Base-by-base conservation (phyloP, 495 filamentous ascomycete species). In the Physcia stellaris region DNA sequence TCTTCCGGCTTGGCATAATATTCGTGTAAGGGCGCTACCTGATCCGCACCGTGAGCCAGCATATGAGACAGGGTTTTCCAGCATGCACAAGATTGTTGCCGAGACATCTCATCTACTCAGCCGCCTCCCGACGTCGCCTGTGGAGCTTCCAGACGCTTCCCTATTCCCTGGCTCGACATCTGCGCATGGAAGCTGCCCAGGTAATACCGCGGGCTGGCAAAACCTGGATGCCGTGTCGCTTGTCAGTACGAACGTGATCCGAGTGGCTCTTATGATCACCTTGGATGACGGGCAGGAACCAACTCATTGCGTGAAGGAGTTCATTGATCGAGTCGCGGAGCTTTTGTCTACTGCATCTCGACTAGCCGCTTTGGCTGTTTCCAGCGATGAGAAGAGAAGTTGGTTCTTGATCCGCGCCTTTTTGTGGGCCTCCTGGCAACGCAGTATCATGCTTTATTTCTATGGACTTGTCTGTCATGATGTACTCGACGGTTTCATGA, bases 401-500 rank as follows among this genome's bases (percentile, higher is more conserved):
- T 42, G 37, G 37, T 38, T 31, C 15, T 19, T 46, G 16, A 32
- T 49, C 9, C 20, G 38, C 27, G 39, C 43, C 11, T 48, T 48
- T 16, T 20, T 48, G 3, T 48, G 40, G 45, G n/a, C 44, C 18
- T 34, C 40, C 5, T 50, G 45, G 45, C 47, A 50, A 37, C 29
- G 45, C 5, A 29, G 13, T 6, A 11, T 35, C 4, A 42, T 48
- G 39, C 28, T 50, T 16, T 39, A 50, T 20, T 37, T 47, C 31
- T 43, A 20, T 19, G 1, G 6, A 10, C 1, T 32, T 6, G 1
- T 40, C 9, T 6, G 17, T 11, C 3, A 7, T 11, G 20, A 29
- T 12, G 4, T 24, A 39, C 6, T 30, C 10, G 2, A 10, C 9
- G 32, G 40, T 15, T 17, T 42, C 20, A 22, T 27, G 10, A 4